Conservation (phyloP, 2,329 filamentous ascomycete species). For the Monosporascus sp. region DNA sequence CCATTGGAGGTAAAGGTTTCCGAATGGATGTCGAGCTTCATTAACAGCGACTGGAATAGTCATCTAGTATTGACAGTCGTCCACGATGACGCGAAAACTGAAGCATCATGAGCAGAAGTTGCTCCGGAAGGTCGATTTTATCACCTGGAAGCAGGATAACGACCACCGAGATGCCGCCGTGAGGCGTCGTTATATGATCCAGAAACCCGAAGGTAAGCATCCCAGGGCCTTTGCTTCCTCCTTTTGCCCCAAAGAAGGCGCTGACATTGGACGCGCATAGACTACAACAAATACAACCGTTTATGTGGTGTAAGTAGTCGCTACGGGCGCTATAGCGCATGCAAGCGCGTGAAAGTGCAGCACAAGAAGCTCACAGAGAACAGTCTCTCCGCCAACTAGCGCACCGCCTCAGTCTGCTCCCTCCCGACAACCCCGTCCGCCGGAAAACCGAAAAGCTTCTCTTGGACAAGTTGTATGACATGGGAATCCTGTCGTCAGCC, state of each 20-base stretch:
- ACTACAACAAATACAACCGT: slow-evolving; percentile 48
- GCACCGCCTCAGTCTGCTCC: slow-evolving; percentile 79
- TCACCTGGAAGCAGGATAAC: slow-evolving; percentile 86
- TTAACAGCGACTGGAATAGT: too few species aligned
- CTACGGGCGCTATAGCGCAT: neutral
- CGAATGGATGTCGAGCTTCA: too few species aligned
- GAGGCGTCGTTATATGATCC: slow-evolving; percentile 82
- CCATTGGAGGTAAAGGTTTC: neutral
- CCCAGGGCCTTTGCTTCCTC: too few species aligned
- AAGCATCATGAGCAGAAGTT: slow-evolving; percentile 98
- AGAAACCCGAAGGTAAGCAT: slow-evolving; percentile 81
- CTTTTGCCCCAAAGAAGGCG: slow-evolving; percentile 7
- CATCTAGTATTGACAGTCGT: slow-evolving; percentile 1
- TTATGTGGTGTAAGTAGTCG: slow-evolving; percentile 61
- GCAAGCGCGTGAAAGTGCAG: neutral
- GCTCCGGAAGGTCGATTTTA: slow-evolving; percentile 88
- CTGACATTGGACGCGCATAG: neutral
- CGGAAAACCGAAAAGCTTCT: slow-evolving; percentile 81
- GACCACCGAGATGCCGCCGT: slow-evolving; percentile 75
- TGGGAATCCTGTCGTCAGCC: slow-evolving; percentile 75
- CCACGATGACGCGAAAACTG: slow-evolving; percentile 84
- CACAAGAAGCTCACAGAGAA: neutral
- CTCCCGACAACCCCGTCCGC: slow-evolving; percentile 71
- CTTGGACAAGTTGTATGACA: slow-evolving; percentile 86
- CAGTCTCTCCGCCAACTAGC: slow-evolving; percentile 84